phyloP scores from a whole-genome alignment of 1,284 basidiomycete species.

The Boletellus deceptivus region DNA sequence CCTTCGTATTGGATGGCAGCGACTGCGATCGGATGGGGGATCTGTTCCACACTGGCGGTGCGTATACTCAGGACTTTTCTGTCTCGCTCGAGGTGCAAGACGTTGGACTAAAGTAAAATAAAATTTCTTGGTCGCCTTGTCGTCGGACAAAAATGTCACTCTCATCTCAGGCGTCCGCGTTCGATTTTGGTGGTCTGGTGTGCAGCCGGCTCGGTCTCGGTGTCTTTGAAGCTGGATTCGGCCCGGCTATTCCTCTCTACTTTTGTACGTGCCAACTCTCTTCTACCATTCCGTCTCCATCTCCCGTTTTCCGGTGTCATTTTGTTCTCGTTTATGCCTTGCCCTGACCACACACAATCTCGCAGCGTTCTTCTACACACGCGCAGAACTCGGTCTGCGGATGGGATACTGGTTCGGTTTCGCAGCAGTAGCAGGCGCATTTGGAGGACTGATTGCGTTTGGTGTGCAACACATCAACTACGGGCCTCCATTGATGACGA shows the following conservation, averaged over 20 bases:
- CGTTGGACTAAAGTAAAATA: no score
- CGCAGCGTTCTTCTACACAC: slow-evolving; percentile 72
- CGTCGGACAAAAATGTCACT: no score
- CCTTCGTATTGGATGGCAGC: slow-evolving; percentile 66
- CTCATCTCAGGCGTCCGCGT: slow-evolving; percentile 50
- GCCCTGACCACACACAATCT: neutral
- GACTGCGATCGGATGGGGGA: slow-evolving; percentile 68
- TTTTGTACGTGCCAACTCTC: slow-evolving; percentile 50
- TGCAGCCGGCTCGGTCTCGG: slow-evolving; percentile 60
- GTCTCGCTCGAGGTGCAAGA: no score
- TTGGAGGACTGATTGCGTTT: slow-evolving; percentile 76
- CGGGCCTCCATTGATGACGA: slow-evolving; percentile 19
- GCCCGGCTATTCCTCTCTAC: slow-evolving; percentile 71
- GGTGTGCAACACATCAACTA: slow-evolving; percentile 60
- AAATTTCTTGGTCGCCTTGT: no score
- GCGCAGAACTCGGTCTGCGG: slow-evolving; percentile 66
- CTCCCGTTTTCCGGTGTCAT: neutral
- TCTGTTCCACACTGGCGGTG: slow-evolving; percentile 68
- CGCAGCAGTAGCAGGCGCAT: slow-evolving; percentile 76
- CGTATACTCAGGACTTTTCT: slow-evolving; percentile 8
- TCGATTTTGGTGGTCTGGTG: slow-evolving; percentile 58
- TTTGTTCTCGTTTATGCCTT: no score
- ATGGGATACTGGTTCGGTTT: slow-evolving; percentile 81
- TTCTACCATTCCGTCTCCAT: neutral
- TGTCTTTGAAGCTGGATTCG: slow-evolving; percentile 73